These are phyloP conservation scores for Peronospora belbahrii DNA, from an alignment of 352 stramenopile species.

Conservation along the genomic window DNA sequence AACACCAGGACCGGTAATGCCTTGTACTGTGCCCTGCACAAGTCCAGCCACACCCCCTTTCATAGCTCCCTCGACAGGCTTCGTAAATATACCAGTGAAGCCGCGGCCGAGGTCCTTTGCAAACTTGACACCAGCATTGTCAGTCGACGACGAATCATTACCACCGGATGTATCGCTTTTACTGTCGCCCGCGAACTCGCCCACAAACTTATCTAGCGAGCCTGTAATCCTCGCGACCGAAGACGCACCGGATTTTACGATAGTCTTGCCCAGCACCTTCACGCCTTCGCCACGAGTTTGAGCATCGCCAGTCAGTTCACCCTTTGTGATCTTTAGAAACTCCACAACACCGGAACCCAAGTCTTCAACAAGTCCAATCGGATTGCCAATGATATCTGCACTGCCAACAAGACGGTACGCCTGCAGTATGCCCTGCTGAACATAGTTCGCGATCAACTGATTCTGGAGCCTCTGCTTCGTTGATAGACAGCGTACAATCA, in stretches of 20 bases:
- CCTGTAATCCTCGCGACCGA: conserved; percentile 79
- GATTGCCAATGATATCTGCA: conserved; percentile 82
- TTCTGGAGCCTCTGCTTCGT: conserved; percentile 71
- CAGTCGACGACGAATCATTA: conserved; percentile 28
- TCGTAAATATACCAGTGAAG: conserved; percentile 82
- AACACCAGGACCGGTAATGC: conserved; percentile 68
- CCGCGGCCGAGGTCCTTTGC: conserved; percentile 79
- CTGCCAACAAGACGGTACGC: conserved; percentile 78
- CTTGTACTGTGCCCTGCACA: conserved; percentile 67
- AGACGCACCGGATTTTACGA: conserved; percentile 67
- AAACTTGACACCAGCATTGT: conserved; percentile 72
- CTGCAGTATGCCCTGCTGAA: conserved; percentile 75
- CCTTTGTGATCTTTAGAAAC: conserved; percentile 87
- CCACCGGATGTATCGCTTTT: conserved; percentile 10
- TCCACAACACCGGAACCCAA: conserved; percentile 80
- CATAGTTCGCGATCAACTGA: conserved; percentile 78
- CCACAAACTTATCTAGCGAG: conserved; percentile 80
- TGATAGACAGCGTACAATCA: conserved; percentile 77
- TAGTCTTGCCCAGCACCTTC: conserved; percentile 81
- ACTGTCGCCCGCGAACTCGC: conserved; percentile 62
- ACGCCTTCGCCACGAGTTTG: conserved; percentile 81
- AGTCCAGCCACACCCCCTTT: conserved; percentile 71
- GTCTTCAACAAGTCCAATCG: conserved; percentile 82
- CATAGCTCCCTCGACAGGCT: conserved; percentile 77
- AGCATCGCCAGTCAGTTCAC: conserved; percentile 68